Base-by-base conservation (phyloP, 78 protist species). In the Dictyostelium capitatum region DNA sequence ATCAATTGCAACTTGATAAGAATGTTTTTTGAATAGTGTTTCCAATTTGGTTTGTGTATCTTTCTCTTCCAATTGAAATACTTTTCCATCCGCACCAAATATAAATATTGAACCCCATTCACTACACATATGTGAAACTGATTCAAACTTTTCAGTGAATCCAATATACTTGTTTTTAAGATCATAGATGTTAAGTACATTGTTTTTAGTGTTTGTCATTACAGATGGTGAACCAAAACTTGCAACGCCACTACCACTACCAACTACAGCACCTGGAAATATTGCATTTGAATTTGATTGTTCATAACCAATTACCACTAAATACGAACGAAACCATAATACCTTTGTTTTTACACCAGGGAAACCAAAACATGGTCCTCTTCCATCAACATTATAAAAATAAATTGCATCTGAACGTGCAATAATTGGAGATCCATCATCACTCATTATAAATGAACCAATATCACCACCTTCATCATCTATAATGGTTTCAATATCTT, bases 21-120 rank as follows among this genome's bases (percentile, higher is more conserved):
- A 73, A 50, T 96, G 94, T 90, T 98, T 98, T 77, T 79, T 73
- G 89, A 97, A 99, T 4, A 99, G 96, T 17, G 96, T 87, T 48
- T 99, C 99, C 23, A 99, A 75, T 75, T 98, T 98, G 65, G 99
- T 95, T 81, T 97, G 99, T 30, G 97, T 94, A 90, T 98, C 99
- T 54, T 96, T 95, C 77, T 98, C 99, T 6, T 78, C 96, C 48
- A 98, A 72, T 51, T 94, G 96, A 51, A 23, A 74, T n/a, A 98
- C 46, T 43, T 82, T 59, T 11, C 83, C 56, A 32, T 96, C 95
- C 0, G 48, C 9, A 17, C 97, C 93, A 37, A 98, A 75, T 46
- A 97, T 89, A 64, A 91, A 97, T 59, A 98, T 25, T 4, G 72
- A 17, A 69, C 97, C 97, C 99, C 99, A 97, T 53, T 98, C 99